Conservation (phyloP, 495 filamentous ascomycete genomes). For the Lasiosphaeria ovina region DNA sequence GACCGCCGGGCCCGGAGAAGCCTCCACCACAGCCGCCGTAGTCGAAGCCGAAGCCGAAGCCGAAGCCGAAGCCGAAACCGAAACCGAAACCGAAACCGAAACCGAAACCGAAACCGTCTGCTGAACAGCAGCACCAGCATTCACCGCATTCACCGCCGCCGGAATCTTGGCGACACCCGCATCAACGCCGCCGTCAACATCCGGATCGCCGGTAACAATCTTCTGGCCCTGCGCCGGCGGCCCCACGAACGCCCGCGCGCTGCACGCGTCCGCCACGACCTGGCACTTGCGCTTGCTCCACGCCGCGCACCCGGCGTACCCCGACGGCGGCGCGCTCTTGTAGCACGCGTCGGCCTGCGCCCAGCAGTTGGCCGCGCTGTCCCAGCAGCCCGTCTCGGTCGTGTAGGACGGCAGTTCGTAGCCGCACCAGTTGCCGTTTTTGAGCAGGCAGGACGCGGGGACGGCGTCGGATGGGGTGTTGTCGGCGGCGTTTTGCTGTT, state of each 20-base stretch:
- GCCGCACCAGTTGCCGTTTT: slow-evolving; percentile 73
- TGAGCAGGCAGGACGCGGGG: slow-evolving; percentile 54
- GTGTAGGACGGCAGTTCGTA: slow-evolving; percentile 53
- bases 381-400: slow-evolving; percentile 53
- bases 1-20: too few relatives aligned
- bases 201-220: too few relatives aligned
- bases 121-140: too few relatives aligned
- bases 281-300: slow-evolving; percentile 60
- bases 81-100: too few relatives aligned
- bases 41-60: too few relatives aligned
- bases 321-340: slow-evolving; percentile 54
- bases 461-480: slow-evolving; percentile 44
- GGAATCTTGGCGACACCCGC: too few relatives aligned
- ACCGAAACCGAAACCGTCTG: too few relatives aligned
- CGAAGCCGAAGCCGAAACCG: too few relatives aligned
- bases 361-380: slow-evolving; percentile 53
- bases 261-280: slow-evolving; percentile 48
- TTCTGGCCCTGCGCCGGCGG: slow-evolving; percentile 40
- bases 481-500: slow-evolving; percentile 4
- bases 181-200: too few relatives aligned
- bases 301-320: slow-evolving; percentile 52
- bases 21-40: too few relatives aligned
- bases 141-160: too few relatives aligned
- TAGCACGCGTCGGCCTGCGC: slow-evolving; percentile 57
- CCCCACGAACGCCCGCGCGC: slow-evolving; percentile 47